Conservation (phyloP, 2,329 filamentous ascomycete species). For the Fusarium newnesense region DNA sequence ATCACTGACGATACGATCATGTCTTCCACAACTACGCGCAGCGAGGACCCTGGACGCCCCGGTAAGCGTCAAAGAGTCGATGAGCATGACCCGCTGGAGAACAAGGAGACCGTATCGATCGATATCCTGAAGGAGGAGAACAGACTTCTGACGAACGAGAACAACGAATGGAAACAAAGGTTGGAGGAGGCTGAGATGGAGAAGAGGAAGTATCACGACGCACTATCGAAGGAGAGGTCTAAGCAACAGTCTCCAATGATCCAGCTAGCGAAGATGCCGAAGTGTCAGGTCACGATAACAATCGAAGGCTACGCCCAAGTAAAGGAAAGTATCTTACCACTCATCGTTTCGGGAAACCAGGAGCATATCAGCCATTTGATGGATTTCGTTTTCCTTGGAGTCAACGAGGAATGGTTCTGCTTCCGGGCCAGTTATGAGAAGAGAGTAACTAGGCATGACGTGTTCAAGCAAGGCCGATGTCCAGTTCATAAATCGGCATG, state of each 20-base stretch:
- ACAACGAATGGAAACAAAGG: not conserved
- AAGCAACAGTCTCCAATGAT: not conserved
- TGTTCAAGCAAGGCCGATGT: not conserved
- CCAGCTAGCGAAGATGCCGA: not conserved
- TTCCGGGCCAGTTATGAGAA: no score
- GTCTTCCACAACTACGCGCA: not conserved
- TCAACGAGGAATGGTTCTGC: no score
- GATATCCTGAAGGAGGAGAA: not conserved
- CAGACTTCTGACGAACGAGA: not conserved
- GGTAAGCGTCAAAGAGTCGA: not conserved
- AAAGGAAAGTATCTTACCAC: fast-evolving
- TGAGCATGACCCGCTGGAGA: fast-evolving
- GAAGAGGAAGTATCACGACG: no score
- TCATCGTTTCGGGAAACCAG: fast-evolving
- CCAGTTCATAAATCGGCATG: not conserved
- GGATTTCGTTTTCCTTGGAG: not conserved
- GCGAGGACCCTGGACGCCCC: no score
- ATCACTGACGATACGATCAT: not conserved
- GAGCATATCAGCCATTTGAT: not conserved
- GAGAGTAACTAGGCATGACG: no score
- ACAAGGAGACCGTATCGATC: not conserved
- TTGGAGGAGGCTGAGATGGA: not conserved
- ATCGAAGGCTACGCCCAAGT: not conserved
- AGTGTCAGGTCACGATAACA: not conserved
- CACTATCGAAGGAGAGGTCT: not conserved